Percentiles rank a stretch among this genome's conserved stretches.
phyloP scores from a whole-genome alignment of 1,284 basidiomycete genomes.

The Wallemia mellicola region DNA sequence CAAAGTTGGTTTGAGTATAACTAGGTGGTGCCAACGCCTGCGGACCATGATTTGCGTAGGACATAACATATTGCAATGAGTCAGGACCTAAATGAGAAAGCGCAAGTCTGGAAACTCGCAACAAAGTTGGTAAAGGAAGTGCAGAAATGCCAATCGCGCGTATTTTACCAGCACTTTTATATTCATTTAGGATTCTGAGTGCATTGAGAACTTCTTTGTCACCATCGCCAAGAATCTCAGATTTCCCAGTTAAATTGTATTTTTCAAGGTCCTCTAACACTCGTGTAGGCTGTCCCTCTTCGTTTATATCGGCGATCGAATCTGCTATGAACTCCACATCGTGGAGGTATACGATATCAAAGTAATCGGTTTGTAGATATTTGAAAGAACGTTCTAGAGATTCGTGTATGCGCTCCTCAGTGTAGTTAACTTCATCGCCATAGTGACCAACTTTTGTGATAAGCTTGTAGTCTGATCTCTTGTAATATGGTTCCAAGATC shows the following conservation, averaged over 20 bases:
- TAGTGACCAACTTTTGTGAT: not conserved
- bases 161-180: not conserved
- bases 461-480: not conserved
- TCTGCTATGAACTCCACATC: not conserved
- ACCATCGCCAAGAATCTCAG: not conserved
- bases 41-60: not conserved
- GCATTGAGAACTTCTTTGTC: not conserved
- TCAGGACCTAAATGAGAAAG: not conserved
- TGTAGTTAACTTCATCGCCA: not conserved
- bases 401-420: not conserved
- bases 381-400: not conserved
- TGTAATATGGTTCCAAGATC: not conserved
- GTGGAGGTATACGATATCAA: not conserved
- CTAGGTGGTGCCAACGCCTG: not conserved
- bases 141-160: not conserved
- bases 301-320: not conserved
- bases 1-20: not conserved
- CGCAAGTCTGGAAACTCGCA: not conserved
- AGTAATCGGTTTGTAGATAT: not conserved
- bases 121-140: not conserved
- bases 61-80: not conserved
- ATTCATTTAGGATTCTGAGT: not conserved
- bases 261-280: not conserved
- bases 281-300: not conserved
- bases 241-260: not conserved